These are phyloP conservation scores for Lasiosphaeria miniovina DNA, from an alignment of 495 filamentous ascomycete genomes.

Conservation along the genomic window DNA sequence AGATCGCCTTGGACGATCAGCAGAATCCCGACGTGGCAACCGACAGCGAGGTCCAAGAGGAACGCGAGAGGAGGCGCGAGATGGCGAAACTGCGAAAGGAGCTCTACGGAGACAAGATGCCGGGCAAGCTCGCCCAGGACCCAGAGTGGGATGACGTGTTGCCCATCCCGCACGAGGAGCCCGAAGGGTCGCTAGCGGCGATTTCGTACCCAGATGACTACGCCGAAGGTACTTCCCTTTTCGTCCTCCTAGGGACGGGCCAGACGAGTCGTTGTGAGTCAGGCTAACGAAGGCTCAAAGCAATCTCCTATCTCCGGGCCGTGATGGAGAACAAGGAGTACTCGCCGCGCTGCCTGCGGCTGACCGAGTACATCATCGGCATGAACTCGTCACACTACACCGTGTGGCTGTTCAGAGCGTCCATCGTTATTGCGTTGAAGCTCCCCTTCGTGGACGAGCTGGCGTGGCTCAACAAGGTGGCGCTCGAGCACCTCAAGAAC, in stretches of 20 bases:
- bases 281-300: constrained; percentile 25
- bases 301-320: constrained; percentile 79
- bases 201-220: constrained; percentile 89
- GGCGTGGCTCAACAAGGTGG: constrained; percentile 77
- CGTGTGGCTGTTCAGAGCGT: constrained; percentile 92
- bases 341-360: constrained; percentile 69
- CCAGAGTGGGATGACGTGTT: constrained; percentile 79
- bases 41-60: constrained; percentile 43
- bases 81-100: constrained; percentile 42
- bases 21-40: constrained; percentile 24
- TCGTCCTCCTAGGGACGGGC: background rate
- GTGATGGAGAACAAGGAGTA: constrained; percentile 88
- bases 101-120: constrained; percentile 41
- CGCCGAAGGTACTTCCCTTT: constrained; percentile 63
- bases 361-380: constrained; percentile 83
- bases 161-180: constrained; percentile 83
- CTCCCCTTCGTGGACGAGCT: constrained; percentile 70
- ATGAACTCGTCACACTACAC: constrained; percentile 98
- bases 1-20: constrained; percentile 7
- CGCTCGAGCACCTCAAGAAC: constrained; percentile 85
- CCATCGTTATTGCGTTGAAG: constrained; percentile 64
- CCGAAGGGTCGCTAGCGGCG: constrained; percentile 71
- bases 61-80: constrained; percentile 39
- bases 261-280: background rate
- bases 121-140: constrained; percentile 58